phyloP scores from a whole-genome alignment of 2,329 filamentous ascomycete species.

The Hyphodiscus sp. region DNA sequence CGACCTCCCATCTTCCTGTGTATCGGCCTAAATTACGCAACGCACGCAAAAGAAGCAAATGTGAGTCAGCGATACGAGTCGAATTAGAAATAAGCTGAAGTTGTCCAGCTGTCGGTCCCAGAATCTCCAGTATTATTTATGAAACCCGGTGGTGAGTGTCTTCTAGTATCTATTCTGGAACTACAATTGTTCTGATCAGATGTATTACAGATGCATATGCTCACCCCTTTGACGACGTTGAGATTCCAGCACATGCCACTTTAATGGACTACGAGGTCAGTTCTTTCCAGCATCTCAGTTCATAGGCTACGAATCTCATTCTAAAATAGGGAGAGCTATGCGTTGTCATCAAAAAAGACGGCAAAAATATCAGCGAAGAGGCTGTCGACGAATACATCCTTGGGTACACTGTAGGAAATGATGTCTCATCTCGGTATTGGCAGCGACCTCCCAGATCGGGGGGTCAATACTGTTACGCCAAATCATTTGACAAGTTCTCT shows the following conservation, averaged over 20 bases:
- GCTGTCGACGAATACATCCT: conserved; percentile 2
- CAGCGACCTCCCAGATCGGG: conserved; percentile 40
- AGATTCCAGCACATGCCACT: too few relatives aligned
- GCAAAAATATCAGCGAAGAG: conserved; percentile 19
- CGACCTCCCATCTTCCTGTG: too few relatives aligned
- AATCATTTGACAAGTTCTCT: conserved; percentile 39
- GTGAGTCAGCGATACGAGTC: too few relatives aligned
- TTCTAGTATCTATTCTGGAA: too few relatives aligned
- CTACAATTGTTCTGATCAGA: too few relatives aligned
- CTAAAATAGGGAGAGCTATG: conserved; percentile 3
- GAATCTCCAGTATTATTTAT: conserved; percentile 2
- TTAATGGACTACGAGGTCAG: conserved; percentile 9
- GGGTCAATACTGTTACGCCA: conserved; percentile 38
- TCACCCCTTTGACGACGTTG: too few relatives aligned
- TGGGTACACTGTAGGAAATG: conserved; percentile 44
- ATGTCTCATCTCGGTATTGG: conserved; percentile 45
- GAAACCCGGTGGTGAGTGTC: too few relatives aligned
- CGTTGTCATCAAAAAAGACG: conserved; percentile 20
- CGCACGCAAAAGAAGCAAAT: conserved; percentile 38
- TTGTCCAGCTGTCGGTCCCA: not conserved
- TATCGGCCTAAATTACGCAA: conserved; percentile 51
- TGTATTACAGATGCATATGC: too few relatives aligned
- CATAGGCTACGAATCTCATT: too few relatives aligned
- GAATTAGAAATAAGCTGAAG: too few relatives aligned
- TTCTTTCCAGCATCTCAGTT: too few relatives aligned